Evolutionary conservation across 768 basidiomycete species (phyloP).

Genomic region (Lentinula edodes): DNA sequence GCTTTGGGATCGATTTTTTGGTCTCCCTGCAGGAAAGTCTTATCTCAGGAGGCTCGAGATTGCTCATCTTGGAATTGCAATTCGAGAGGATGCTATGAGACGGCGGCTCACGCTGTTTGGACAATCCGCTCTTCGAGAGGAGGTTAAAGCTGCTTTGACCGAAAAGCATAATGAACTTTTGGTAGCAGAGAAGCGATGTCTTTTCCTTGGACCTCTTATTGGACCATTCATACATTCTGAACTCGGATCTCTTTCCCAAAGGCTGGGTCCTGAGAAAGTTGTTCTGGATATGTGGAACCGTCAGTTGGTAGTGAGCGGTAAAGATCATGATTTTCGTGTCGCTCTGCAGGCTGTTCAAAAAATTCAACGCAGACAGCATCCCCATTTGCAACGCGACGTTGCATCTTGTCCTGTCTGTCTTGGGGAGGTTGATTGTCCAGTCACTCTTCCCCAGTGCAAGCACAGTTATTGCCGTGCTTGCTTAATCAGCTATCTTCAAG

Average conservation of each 20-base stretch:
- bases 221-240: slow-evolving; percentile 41
- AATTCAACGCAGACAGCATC: slow-evolving; percentile 21
- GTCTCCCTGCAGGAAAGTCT: slow-evolving; percentile 26
- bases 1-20: slow-evolving; percentile 66
- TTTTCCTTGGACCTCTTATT: slow-evolving; percentile 44
- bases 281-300: slow-evolving; percentile 37
- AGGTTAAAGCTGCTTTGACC: slow-evolving; percentile 40
- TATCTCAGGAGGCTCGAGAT: slow-evolving; percentile 43
- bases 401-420: slow-evolving; percentile 68
- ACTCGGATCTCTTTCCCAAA: slow-evolving; percentile 37
- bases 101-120: slow-evolving; percentile 55
- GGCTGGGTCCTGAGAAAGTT: slow-evolving; percentile 56
- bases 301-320: slow-evolving; percentile 51
- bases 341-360: slow-evolving; percentile 35
- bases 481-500: slow-evolving; percentile 49
- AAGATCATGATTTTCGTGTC: slow-evolving; percentile 35
- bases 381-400: slow-evolving; percentile 14
- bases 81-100: slow-evolving; percentile 35
- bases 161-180: slow-evolving; percentile 39
- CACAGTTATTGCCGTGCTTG: slow-evolving; percentile 68
- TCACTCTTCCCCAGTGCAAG: slow-evolving; percentile 49
- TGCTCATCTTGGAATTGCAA: slow-evolving; percentile 30
- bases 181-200: slow-evolving; percentile 29
- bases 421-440: slow-evolving; percentile 43
- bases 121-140: slow-evolving; percentile 29